phyloP scores from a whole-genome alignment of 495 filamentous ascomycete genomes.

The Penicillium riverlandense region DNA sequence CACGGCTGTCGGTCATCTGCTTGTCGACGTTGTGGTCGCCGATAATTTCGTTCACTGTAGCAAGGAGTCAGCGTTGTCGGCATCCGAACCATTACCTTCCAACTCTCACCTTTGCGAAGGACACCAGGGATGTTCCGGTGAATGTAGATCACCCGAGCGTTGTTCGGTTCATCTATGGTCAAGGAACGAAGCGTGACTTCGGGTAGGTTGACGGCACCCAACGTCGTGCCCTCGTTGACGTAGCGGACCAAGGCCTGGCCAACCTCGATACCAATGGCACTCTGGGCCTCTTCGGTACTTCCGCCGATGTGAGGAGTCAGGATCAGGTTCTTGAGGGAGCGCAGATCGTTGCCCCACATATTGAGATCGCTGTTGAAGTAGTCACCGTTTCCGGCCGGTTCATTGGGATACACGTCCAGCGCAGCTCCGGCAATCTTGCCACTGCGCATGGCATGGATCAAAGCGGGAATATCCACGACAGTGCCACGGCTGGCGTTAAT shows the following conservation, averaged over 20 bases:
- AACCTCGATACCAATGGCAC: constrained; percentile 93
- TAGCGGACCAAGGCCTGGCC: constrained; percentile 79
- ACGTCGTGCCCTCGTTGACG: constrained; percentile 84
- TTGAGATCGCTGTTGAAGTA: constrained; percentile 89
- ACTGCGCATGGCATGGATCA: constrained; percentile 79
- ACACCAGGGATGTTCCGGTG: constrained; percentile 95
- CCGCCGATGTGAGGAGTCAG: constrained; percentile 95
- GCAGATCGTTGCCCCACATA: constrained; percentile 77
- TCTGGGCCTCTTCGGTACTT: constrained; percentile 95
- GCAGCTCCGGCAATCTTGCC: constrained; percentile 92
- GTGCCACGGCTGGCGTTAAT: constrained; percentile 94
- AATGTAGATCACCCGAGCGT: constrained; percentile 90
- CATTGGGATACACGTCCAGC: constrained; percentile 90
- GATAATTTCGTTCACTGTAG: constrained; percentile 83
- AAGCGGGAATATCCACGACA: constrained; percentile 88
- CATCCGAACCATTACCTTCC: background rate
- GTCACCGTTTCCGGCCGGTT: constrained; percentile 88
- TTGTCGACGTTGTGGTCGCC: constrained; percentile 96
- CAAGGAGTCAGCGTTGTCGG: background rate
- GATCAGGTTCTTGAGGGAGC: constrained; percentile 83
- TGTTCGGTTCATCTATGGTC: constrained; percentile 79
- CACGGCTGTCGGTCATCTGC: constrained; percentile 92
- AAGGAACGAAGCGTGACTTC: constrained; percentile 83
- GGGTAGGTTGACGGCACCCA: constrained; percentile 92
- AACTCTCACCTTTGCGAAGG: constrained; percentile 60